Conservation (phyloP, 768 basidiomycete genomes). For the Roridomyces roridus region DNA sequence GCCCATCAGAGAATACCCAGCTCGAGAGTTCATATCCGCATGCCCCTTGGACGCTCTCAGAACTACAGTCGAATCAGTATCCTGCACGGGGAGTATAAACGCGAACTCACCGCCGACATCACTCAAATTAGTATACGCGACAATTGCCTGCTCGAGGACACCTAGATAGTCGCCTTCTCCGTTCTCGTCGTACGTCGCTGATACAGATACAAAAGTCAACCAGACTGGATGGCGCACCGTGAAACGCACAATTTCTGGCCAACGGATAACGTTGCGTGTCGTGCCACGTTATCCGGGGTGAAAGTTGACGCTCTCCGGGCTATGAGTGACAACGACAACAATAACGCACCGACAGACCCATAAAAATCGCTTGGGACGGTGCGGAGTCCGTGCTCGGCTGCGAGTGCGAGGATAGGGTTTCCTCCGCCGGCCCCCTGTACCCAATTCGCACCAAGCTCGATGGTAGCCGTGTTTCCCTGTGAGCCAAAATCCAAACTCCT, state of each 20-base stretch:
- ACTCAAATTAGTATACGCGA: conserved; percentile 48
- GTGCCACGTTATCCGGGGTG: too few species aligned
- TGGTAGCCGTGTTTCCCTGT: conserved; percentile 35
- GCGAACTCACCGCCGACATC: conserved; percentile 47
- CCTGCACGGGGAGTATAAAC: neutral
- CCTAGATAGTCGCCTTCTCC: conserved; percentile 56
- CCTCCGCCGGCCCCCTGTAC: conserved; percentile 60
- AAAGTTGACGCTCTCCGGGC: too few species aligned
- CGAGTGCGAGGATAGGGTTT: conserved; percentile 69
- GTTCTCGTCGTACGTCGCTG: conserved; percentile 53
- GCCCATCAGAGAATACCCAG: conserved; percentile 60
- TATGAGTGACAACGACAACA: neutral
- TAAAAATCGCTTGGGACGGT: conserved; percentile 52
- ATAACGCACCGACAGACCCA: conserved; percentile 48
- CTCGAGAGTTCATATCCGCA: conserved; percentile 60
- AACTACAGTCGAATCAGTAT: conserved; percentile 36
- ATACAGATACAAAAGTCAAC: conserved; percentile 25
- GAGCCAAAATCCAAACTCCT: conserved; percentile 50
- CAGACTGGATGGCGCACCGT: neutral
- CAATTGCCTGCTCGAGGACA: conserved; percentile 45
- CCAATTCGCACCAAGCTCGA: conserved; percentile 71
- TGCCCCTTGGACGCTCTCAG: conserved; percentile 48
- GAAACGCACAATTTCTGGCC: neutral
- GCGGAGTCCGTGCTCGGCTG: conserved; percentile 57
- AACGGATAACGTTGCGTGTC: neutral